Base-by-base conservation (phyloP, 2,329 filamentous ascomycete genomes). In the Juglanconis oblonga region DNA sequence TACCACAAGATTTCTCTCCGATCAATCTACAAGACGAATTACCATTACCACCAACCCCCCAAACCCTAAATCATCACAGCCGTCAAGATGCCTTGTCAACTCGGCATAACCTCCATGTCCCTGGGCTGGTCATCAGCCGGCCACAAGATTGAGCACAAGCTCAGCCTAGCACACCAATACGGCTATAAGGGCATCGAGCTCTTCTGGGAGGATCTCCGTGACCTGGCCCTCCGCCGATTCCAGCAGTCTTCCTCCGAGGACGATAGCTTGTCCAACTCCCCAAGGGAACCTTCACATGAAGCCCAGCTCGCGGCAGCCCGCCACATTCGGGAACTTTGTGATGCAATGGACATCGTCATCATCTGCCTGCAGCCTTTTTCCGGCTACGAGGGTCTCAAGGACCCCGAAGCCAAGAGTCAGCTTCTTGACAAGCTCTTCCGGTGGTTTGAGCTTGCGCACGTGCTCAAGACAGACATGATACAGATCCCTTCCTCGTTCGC, bases 41-140 rank as follows among this genome's bases (percentile, higher is more conserved):
- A 42, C 8, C 8, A 42, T 9, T 11, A 42, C 40, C 40, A 14
- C 24, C 24, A 24, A 24, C 24, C 1, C 24, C 24, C 24, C 24
- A 24, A 24, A 24, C 24, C 24, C 24, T 24, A 24, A 24, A 24
- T 24, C 24, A 24, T 24, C 24, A 24, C 40, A 29, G n/a, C 24
- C 33, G 3, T 32, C 66, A 74, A 61, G 35, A 83, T 83, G 81
- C 70, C 80, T 63, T 85, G 80, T 71, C 81, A 80, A 64, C 81
- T 88, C 64, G 88, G 81, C 44, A 92, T 94, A 69, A 87, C 87
- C 60, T 89, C 88, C 64, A 90, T 92, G 81, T 92, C 89, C 52
- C 80, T 94, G 1, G 90, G 90, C 47, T 86, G 88, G 47, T 86
- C 85, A 67, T 80, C 71, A 40, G 88, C 87, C 69, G 85, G 88